These are phyloP conservation scores for Heterobasidion irregulare DNA, from an alignment of 1,284 basidiomycete genomes.

Conservation along the genomic window DNA sequence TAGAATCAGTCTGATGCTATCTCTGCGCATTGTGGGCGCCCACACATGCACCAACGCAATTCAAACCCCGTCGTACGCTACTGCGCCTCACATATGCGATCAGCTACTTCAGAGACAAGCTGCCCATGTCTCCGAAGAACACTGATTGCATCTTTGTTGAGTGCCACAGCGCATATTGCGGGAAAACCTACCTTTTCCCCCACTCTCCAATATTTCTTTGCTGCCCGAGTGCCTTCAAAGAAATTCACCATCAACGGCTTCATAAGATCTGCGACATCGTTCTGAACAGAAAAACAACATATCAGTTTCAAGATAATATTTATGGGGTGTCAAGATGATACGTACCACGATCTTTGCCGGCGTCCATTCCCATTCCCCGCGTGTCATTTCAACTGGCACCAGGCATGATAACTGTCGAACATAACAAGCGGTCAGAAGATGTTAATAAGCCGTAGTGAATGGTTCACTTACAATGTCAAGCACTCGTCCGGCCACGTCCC, in stretches of 20 bases:
- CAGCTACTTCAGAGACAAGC: too few relatives aligned
- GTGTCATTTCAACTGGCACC: background rate
- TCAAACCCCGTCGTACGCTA: too few relatives aligned
- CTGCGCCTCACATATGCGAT: too few relatives aligned
- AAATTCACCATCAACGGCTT: background rate
- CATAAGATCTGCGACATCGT: background rate
- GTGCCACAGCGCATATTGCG: too few relatives aligned
- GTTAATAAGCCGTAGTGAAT: background rate
- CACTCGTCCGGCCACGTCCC: background rate
- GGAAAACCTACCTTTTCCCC: too few relatives aligned
- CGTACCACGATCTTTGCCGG: background rate
- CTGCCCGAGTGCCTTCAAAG: background rate
- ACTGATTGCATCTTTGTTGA: too few relatives aligned
- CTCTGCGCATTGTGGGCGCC: too few relatives aligned
- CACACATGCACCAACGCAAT: too few relatives aligned
- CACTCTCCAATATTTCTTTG: background rate
- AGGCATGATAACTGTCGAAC: background rate
- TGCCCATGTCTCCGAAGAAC: too few relatives aligned
- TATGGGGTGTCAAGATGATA: background rate
- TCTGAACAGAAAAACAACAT: background rate
- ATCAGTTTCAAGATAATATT: background rate
- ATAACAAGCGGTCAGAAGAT: background rate
- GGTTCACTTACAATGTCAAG: background rate
- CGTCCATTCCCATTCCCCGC: background rate
- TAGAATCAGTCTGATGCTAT: too few relatives aligned